These are phyloP conservation scores for Incumbomyces lentus DNA, from an alignment of 2,329 filamentous ascomycete genomes.

Conservation along the genomic window DNA sequence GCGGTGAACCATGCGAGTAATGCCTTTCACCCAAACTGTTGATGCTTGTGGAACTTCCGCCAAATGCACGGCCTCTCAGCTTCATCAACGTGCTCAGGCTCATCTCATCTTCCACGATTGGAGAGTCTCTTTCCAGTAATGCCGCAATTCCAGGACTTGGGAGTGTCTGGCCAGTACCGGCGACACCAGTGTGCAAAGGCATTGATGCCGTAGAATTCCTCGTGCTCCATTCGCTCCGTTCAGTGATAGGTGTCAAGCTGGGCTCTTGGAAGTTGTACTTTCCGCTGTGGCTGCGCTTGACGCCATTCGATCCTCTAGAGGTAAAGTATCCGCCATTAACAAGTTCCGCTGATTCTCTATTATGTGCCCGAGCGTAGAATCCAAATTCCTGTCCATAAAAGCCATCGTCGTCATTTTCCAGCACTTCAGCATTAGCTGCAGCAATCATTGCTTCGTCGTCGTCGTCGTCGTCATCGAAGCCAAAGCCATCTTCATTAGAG, in stretches of 20 bases:
- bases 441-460: slow-evolving; percentile 80
- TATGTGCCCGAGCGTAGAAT: slow-evolving; percentile 62
- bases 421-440: slow-evolving; percentile 83
- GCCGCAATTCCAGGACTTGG: slow-evolving; percentile 68
- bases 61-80: slow-evolving; percentile 66
- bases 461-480: slow-evolving; percentile 55
- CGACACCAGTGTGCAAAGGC: slow-evolving; percentile 38
- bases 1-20: slow-evolving; percentile 28
- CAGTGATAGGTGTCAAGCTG: slow-evolving; percentile 90
- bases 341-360: slow-evolving; percentile 46
- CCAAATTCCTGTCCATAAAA: slow-evolving; percentile 96
- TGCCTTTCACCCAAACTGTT: slow-evolving; percentile 39
- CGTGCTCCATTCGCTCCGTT: slow-evolving; percentile 90
- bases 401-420: slow-evolving; percentile 84
- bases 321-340: slow-evolving; percentile 85
- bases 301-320: slow-evolving; percentile 53
- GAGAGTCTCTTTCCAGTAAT: slow-evolving; percentile 51
- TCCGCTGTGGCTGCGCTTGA: slow-evolving; percentile 60
- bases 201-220: slow-evolving; percentile 81
- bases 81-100: slow-evolving; percentile 62
- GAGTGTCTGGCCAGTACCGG: slow-evolving; percentile 41
- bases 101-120: slow-evolving; percentile 54
- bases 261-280: slow-evolving; percentile 69
- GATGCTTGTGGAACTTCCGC: slow-evolving; percentile 66
- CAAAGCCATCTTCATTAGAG: slow-evolving; percentile 39